Base-by-base conservation (phyloP, 164 flowering plant genomes). In the Hamamelis virginiana region DNA sequence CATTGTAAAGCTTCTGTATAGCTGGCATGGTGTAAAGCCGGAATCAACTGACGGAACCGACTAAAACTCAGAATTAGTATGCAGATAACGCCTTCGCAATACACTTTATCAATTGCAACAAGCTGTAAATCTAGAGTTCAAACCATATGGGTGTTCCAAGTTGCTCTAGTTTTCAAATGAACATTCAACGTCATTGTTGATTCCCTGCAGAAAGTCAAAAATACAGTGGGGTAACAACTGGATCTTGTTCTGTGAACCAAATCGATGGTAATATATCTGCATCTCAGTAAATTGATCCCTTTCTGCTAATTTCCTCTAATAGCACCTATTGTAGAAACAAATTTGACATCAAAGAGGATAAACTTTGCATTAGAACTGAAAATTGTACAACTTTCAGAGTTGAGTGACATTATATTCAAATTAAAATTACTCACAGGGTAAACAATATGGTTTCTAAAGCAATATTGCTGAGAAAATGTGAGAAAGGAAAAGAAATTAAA, bases 1-100 rank as follows among this genome's bases (percentile, higher is more conserved):
- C 78, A 45, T 77, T 83, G 53, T 83, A 87, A 55, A 87, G 82
- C 74, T 85, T 85, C 77, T 87, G 87, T 55, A 85, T 74, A 27
- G 71, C 78, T 53, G 89, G 91, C 91, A 87, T 87, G 77, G 55
- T 83, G 74, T 64, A 67, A 74, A 70, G 68, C 67, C 65, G 43
- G n/a, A 62, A 72, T 65, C 74, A 67, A 69, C 80, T 48, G 64
- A 60, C 77, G 57, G 64, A 61, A 62, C 56, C 27, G 28, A 66
- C 69, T 23, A 65, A 48, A 69, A 62, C 77, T 61, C 56, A 48
- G 18, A 50, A 46, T 64, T 64, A 66, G 65, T 50, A 70, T 53
- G 72, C 72, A n/a, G 59, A 79, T 67, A 75, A 59, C 64, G 59
- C 70, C 74, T 75, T 69, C 25, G 28, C 53, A 51, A 69, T 18